phyloP scores from a whole-genome alignment of 2,329 filamentous ascomycete species.

The Coniochaeta prunicola region DNA sequence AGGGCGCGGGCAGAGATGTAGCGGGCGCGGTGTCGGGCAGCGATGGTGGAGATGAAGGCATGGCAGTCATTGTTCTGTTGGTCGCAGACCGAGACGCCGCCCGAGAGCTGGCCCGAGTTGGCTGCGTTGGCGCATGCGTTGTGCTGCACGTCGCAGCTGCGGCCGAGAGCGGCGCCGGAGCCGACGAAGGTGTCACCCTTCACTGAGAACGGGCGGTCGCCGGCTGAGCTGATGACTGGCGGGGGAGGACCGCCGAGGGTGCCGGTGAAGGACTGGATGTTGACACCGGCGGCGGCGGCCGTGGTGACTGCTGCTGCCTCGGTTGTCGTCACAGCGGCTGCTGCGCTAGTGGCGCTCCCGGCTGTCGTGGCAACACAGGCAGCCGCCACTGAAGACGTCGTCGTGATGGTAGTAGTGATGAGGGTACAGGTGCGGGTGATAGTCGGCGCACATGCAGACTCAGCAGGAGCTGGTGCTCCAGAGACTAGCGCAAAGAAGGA shows the following conservation, averaged over 20 bases:
- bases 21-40: neutral
- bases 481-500: neutral
- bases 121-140: conserved; percentile 3
- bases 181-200: neutral
- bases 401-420: neutral
- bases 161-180: neutral
- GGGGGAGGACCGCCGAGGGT: conserved; percentile 1
- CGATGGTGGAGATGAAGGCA: neutral
- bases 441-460: neutral
- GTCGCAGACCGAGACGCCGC: conserved; percentile 1
- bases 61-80: neutral
- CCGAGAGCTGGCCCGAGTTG: conserved; percentile 2
- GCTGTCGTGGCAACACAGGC: neutral
- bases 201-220: neutral
- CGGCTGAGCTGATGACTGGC: neutral
- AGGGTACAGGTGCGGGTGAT: neutral
- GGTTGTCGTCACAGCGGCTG: neutral
- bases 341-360: neutral
- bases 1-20: neutral
- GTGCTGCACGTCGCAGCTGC: conserved; percentile 4
- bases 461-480: neutral
- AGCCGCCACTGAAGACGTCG: neutral
- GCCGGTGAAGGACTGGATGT: conserved; percentile 4
- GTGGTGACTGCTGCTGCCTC: neutral
- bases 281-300: neutral